phyloP scores from a whole-genome alignment of 176 grass and related monocot species.

The Neostapfia colusana region DNA sequence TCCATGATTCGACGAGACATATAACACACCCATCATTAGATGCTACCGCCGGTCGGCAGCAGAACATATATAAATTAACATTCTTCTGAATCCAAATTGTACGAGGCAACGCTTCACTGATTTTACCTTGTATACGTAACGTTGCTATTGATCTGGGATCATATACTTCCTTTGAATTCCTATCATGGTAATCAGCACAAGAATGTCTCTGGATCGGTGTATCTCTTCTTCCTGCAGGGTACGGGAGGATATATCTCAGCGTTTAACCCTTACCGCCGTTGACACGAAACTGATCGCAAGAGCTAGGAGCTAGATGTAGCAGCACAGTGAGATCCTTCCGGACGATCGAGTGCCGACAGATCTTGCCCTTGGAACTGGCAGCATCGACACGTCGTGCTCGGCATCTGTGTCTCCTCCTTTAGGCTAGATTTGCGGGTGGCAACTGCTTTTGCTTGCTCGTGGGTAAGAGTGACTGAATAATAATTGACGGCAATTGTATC shows the following conservation, averaged over 20 bases:
- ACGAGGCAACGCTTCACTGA: not conserved
- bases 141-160: too few species aligned
- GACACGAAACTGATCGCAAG: too few species aligned
- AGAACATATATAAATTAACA: slow-evolving; percentile 1
- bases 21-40: too few species aligned
- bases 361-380: slow-evolving; percentile 25
- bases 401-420: not conserved
- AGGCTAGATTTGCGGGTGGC: not conserved
- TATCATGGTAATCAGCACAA: not conserved
- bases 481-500: not conserved
- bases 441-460: not conserved
- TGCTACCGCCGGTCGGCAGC: too few species aligned
- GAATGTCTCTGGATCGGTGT: not conserved
- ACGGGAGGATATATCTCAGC: not conserved
- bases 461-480: slow-evolving; percentile 8
- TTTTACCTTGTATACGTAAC: too few species aligned
- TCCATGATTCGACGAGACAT: not conserved
- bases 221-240: too few species aligned
- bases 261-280: not conserved
- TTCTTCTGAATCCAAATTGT: not conserved
- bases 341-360: slow-evolving; percentile 20
- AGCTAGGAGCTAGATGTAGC: not conserved
- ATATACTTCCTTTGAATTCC: too few species aligned
- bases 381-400: not conserved
- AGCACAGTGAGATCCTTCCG: slow-evolving; percentile 32